A percentile compares a stretch with the other conserved stretches of the same genome.
These are phyloP conservation scores for Staphylotrichum longicolle DNA, from an alignment of 495 filamentous ascomycete species.

Conservation along the genomic window DNA sequence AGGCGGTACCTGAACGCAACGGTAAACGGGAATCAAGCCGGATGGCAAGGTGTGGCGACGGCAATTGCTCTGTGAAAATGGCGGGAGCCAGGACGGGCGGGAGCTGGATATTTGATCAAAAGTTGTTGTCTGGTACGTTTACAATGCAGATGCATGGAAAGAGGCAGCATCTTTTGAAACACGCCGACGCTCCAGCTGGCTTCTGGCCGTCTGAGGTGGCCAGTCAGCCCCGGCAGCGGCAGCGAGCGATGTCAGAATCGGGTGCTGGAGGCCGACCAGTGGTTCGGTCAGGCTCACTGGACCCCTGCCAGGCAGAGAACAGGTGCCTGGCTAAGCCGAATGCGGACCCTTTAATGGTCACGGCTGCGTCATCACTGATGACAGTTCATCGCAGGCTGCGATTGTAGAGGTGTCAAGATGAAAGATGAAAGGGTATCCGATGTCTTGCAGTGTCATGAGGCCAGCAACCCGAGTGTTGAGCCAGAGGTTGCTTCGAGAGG, in stretches of 20 bases:
- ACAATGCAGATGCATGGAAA: background rate
- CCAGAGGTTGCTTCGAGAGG: no score
- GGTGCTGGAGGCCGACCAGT: background rate
- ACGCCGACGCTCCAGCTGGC: constrained; percentile 9
- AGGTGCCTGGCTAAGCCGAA: constrained; percentile 20
- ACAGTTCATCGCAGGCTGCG: constrained; percentile 6
- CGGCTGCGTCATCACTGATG: constrained; percentile 12
- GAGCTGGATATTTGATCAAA: no score
- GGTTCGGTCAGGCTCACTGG: background rate
- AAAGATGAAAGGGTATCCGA: no score
- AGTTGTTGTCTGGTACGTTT: no score
- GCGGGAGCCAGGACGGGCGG: no score
- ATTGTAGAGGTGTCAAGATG: no score
- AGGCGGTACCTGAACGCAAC: no score
- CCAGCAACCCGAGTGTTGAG: no score
- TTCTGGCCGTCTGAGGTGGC: constrained; percentile 2
- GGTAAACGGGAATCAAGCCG: no score
- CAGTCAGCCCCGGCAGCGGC: background rate
- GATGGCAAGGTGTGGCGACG: background rate
- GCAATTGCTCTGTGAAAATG: no score
- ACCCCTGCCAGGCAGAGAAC: constrained; percentile 9
- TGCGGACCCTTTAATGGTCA: background rate
- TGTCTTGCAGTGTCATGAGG: no score
- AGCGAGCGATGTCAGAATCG: constrained; percentile 1
- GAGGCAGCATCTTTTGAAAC: constrained; percentile 13